Base-by-base conservation (phyloP, 352 stramenopile species). In the Phytophthora quininea region DNA sequence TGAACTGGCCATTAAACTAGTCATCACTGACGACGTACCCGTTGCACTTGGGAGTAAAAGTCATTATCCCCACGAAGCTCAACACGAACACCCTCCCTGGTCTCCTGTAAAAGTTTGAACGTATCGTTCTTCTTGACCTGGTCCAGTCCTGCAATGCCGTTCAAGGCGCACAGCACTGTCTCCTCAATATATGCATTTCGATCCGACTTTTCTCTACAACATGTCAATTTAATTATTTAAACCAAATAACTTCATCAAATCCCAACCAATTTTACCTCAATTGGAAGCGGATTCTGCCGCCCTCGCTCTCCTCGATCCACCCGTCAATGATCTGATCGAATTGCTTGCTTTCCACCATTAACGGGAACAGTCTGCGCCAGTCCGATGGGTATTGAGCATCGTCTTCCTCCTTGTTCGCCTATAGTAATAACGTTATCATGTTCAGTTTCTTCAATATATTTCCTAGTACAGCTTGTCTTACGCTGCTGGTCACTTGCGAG, bases 21-120 rank as follows among this genome's bases (percentile, higher is more conserved):
- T 3, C 29, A 19, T n/a, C 35, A 54, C 10, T 45, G n/a, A 60
- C 30, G 14, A 42, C 56, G 11, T 65, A 92, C 85, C 55, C 83
- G 74, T 19, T 80, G 47, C 5, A 84, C 79, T 84, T 98, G 91
- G 1, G 92, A 98, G 76, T 99, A 99, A 76, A 99, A 99, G 52
- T 98, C 97, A 69, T 99, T 99, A 73, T 99, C 95, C 4, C 95
- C 97, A 35, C 86, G 64, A 30, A 99, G 90, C 30, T 72, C 88
- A 47, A 99, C 84, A 30, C 80, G 68, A 19, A 98, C 70, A 1
- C 65, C 43, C 6, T 63, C 46, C 3, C 58, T 62, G 7, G 50
- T 58, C 11, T 51, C 35, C 3, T 48, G 49, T 14, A 93, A 43
- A 1, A 63, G 33, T 4, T 64, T 24, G 12, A 77, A 87, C 8